Conservation (phyloP, 305 asterid species). For the Andrographis paniculata region DNA sequence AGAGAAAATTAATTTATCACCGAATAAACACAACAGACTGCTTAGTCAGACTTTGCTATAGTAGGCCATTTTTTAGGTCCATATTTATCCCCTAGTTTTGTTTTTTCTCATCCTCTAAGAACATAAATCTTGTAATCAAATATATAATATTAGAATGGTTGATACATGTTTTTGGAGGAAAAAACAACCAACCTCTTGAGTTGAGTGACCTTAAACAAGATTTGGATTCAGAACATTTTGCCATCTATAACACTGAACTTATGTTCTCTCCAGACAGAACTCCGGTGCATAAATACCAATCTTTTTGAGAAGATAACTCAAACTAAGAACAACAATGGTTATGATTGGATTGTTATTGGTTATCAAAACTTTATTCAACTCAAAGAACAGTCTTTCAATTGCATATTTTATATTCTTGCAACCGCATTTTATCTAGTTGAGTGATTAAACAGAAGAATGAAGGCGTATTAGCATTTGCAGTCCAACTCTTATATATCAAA, state of each 20-base stretch:
- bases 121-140: conserved; percentile 16
- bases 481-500: no score
- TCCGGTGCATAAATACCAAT: conserved; percentile 57
- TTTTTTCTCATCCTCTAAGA: conserved; percentile 74
- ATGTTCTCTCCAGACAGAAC: conserved; percentile 91
- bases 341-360: no score
- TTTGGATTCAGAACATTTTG: conserved; percentile 98
- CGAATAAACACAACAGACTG: not conserved
- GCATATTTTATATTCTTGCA: no score
- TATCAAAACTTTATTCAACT: not conserved
- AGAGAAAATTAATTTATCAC: conserved; percentile 4
- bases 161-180: conserved; percentile 1
- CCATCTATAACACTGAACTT: conserved; percentile 99
- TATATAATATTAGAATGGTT: conserved; percentile 15
- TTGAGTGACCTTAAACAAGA: conserved; percentile 98
- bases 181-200: conserved; percentile 59
- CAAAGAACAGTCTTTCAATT: no score
- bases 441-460: conserved; percentile 3
- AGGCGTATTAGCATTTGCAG: no score
- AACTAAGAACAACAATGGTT: not conserved
- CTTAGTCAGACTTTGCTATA: conserved; percentile 49
- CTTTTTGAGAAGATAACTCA: conserved; percentile 15
- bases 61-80: conserved; percentile 98
- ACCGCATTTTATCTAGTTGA: no score
- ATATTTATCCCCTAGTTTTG: conserved; percentile 62